Base-by-base conservation (phyloP, 495 filamentous ascomycete genomes). In the Tuber indicum region DNA sequence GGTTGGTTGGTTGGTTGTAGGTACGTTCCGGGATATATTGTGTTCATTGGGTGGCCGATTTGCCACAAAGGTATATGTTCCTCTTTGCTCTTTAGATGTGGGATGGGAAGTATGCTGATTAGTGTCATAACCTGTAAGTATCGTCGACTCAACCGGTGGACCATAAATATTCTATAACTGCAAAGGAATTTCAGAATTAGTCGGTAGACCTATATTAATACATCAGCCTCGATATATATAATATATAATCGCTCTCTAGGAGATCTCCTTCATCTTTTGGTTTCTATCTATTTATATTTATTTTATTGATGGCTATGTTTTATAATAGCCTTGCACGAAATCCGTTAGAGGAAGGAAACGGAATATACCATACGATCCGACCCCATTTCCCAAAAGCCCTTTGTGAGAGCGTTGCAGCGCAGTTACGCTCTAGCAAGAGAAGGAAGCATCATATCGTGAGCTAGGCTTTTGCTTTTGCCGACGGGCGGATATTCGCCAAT, bases 21-120 rank as follows among this genome's bases (percentile, higher is more conserved):
- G 62, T 82, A 82, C 71, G 36, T 82, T 47, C 80, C 80, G 1
- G 52, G 74, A 47, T 81, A 72, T 42, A 44, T 73, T 10, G 45
- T 82, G 7, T 80, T 82, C 23, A 80, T 82, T 36, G 78, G 78
- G n/a, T 82, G 80, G 80, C 78, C 80, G 6, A 32, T 76, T 82
- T 76, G 78, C 78, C 7, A 77, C 77, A 41, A 75, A 81, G 62
- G 72, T 72, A 75, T 79, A 74, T 71, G 75, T 73, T 12, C 41
- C 41, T 45, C 41, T 69, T 70, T 39, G 10, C 6, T 43, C 19
- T 26, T 2, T 23, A 8, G n/a, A 23, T 41, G 26, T 17, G 26
- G 21, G 26, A 42, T 76, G 26, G 10, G 52, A 3, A 14, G 45
- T 26, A 9, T 17, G 41, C 10, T 70, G 21, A 39, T 3, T 8